A percentile compares a stretch with the other conserved stretches of the same genome.
Conservation (phyloP, 2,329 filamentous ascomycete genomes). For the Aspergillus novofumigatus region DNA sequence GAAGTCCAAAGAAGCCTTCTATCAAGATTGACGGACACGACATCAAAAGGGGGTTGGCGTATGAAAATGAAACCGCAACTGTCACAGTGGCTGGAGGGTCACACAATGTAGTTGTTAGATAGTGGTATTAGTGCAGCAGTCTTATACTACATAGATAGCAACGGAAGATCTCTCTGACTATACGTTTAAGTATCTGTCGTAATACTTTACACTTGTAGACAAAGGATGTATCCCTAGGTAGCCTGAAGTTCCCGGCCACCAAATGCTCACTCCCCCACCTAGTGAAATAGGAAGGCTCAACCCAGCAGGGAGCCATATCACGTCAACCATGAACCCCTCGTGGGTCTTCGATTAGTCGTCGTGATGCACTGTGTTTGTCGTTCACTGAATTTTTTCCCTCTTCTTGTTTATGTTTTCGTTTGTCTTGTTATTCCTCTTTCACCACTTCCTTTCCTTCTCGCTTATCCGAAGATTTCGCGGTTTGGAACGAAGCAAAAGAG, state of each 20-base stretch:
- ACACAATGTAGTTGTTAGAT: slow-evolving; percentile 17
- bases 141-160: too few species aligned
- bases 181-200: too few species aligned
- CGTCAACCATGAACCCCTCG: neutral
- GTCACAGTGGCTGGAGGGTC: slow-evolving; percentile 17
- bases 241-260: too few species aligned
- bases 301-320: neutral
- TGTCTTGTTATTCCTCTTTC: neutral
- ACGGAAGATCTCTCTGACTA: too few species aligned
- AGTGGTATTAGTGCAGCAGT: too few species aligned
- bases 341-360: neutral
- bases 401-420: neutral
- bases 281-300: neutral
- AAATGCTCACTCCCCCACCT: neutral
- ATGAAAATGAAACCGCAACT: slow-evolving; percentile 17
- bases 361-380: neutral
- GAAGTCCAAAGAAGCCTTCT: slow-evolving; percentile 16
- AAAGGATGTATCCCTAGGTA: neutral
- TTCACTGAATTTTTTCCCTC: neutral
- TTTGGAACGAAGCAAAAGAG: neutral
- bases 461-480: neutral
- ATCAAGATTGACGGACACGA: slow-evolving; percentile 21
- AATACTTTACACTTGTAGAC: neutral
- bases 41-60: slow-evolving; percentile 15
- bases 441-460: neutral